These are phyloP conservation scores for Rubroshorea leprosula DNA, from an alignment of 345 rosid genomes.

Conservation along the genomic window DNA sequence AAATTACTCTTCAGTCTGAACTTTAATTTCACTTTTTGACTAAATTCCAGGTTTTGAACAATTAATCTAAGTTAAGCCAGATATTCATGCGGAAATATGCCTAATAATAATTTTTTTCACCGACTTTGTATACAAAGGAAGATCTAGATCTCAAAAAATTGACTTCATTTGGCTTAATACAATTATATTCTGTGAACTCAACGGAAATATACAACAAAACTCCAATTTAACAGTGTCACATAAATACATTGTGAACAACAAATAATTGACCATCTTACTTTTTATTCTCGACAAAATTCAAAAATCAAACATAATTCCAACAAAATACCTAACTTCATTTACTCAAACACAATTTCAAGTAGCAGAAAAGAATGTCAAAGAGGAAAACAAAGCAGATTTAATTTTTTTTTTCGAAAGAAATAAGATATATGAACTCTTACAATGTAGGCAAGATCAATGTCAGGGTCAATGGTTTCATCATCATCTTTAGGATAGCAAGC, in stretches of 20 bases:
- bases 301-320: constrained; percentile 1
- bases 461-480: constrained; percentile 44
- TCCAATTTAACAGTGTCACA: not conserved
- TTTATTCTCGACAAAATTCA: too few relatives aligned
- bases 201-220: not conserved
- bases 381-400: not conserved
- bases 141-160: not conserved
- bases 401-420: constrained; percentile 6
- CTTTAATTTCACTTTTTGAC: not conserved
- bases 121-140: not conserved
- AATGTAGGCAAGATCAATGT: constrained; percentile 61
- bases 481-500: constrained; percentile 33
- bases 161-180: not conserved
- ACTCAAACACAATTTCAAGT: constrained; percentile 1
- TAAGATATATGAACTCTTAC: constrained; percentile 45
- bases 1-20: not conserved
- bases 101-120: not conserved
- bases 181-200: not conserved
- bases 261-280: not conserved
- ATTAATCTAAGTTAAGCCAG: not conserved
- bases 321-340: constrained; percentile 9
- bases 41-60: too few relatives aligned
- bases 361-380: not conserved
- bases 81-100: not conserved
- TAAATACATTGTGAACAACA: constrained; percentile 7